Evolutionary conservation across 768 basidiomycete species (phyloP).

Genomic region (Termitomyces sp.): DNA sequence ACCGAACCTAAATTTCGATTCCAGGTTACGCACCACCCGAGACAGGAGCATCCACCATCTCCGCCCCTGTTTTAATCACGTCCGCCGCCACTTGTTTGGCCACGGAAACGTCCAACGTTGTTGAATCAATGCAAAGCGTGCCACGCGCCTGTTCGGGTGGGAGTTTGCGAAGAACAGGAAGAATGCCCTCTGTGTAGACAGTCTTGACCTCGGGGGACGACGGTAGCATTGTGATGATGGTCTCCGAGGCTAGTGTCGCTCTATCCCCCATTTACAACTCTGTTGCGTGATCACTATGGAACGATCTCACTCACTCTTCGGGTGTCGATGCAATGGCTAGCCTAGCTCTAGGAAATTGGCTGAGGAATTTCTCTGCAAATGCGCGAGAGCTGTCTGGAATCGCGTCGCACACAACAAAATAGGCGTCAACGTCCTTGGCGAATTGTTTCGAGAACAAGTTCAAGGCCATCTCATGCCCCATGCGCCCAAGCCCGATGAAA

Average conservation of each 20-base stretch:
- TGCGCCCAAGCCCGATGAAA: conserved; percentile 85
- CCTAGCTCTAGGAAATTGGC: conserved; percentile 57
- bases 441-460: conserved; percentile 81
- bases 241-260: conserved; percentile 60
- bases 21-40: conserved; percentile 68
- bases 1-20: not conserved
- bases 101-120: conserved; percentile 81
- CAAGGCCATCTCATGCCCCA: conserved; percentile 85
- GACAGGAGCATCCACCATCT: conserved; percentile 92
- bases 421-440: conserved; percentile 47
- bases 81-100: conserved; percentile 62
- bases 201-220: conserved; percentile 83
- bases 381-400: conserved; percentile 52
- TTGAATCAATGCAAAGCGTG: conserved; percentile 85
- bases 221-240: conserved; percentile 88
- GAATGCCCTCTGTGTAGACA: conserved; percentile 72
- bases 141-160: conserved; percentile 31
- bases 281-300: conserved; percentile 12
- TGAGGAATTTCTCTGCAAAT: conserved; percentile 56
- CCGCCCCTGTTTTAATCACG: conserved; percentile 55
- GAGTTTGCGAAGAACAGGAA: conserved; percentile 58
- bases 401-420: conserved; percentile 80
- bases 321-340: conserved; percentile 63
- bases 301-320: conserved; percentile 58
- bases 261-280: conserved; percentile 35